Conservation (phyloP, 208 protist genomes). For the Leishmania amazonensis region DNA sequence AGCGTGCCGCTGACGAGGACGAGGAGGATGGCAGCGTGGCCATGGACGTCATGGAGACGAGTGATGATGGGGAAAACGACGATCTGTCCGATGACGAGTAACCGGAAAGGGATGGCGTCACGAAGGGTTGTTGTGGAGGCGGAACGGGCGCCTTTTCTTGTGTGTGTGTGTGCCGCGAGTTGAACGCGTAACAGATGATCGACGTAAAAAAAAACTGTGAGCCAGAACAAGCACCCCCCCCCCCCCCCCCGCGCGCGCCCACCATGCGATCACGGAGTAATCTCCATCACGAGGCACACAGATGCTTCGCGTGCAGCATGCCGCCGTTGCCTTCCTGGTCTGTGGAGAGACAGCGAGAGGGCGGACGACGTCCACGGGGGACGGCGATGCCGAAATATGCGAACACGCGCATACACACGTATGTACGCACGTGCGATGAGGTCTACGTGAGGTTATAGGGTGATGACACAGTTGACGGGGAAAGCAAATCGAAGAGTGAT, state of each 20-base stretch:
- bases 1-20: constrained; percentile 52
- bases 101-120: neutral
- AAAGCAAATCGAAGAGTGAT: neutral
- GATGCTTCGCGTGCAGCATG: neutral
- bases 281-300: neutral
- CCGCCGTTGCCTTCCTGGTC: neutral
- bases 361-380: neutral
- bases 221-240: too few species aligned
- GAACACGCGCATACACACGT: neutral
- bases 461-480: neutral
- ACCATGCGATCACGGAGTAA: too few species aligned
- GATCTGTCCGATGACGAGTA: neutral
- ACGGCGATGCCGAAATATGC: neutral
- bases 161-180: neutral
- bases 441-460: neutral
- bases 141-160: neutral
- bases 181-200: neutral
- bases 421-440: neutral
- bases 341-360: neutral
- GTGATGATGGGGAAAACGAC: constrained; percentile 27
- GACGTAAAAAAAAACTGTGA: neutral
- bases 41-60: constrained; percentile 31
- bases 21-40: constrained; percentile 28
- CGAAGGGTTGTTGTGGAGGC: neutral
- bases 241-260: too few species aligned